Evolutionary conservation across 2,329 filamentous ascomycete species (phyloP).

Genomic region (Talaromyces sp.): DNA sequence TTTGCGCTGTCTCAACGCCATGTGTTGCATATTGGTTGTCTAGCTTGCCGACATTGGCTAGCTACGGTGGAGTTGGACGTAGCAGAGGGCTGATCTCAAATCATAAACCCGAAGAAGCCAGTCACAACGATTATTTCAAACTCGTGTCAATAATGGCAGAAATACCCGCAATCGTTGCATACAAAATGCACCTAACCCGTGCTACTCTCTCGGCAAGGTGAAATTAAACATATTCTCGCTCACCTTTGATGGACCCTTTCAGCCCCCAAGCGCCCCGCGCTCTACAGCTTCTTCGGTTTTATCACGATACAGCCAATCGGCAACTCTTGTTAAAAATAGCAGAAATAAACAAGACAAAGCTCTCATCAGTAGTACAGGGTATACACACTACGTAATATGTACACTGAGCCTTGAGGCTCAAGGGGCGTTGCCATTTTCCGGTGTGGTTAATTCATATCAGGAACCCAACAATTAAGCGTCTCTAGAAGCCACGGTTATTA

Average conservation of each 20-base stretch:
- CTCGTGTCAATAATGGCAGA: not conserved
- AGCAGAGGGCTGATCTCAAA: not conserved
- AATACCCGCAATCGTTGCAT: not conserved
- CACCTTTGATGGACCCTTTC: not conserved
- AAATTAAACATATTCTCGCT: not conserved
- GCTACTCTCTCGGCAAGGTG: no score
- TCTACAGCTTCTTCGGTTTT: not conserved
- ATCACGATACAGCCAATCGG: not conserved
- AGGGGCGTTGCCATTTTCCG: not conserved
- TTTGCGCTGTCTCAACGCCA: not conserved
- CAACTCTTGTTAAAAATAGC: not conserved
- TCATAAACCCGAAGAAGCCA: not conserved
- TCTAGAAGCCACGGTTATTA: no score
- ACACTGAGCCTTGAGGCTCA: not conserved
- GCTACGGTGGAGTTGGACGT: not conserved
- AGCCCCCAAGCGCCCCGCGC: not conserved
- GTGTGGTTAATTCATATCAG: no score
- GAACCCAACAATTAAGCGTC: no score
- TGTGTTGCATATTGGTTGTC: not conserved
- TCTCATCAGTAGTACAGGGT: no score
- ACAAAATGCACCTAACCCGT: not conserved
- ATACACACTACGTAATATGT: not conserved
- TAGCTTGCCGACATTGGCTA: not conserved
- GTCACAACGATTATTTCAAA: not conserved
- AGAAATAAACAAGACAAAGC: not conserved